phyloP scores from a whole-genome alignment of 1,139 yeast genomes.

The Komagataea norvegica region DNA sequence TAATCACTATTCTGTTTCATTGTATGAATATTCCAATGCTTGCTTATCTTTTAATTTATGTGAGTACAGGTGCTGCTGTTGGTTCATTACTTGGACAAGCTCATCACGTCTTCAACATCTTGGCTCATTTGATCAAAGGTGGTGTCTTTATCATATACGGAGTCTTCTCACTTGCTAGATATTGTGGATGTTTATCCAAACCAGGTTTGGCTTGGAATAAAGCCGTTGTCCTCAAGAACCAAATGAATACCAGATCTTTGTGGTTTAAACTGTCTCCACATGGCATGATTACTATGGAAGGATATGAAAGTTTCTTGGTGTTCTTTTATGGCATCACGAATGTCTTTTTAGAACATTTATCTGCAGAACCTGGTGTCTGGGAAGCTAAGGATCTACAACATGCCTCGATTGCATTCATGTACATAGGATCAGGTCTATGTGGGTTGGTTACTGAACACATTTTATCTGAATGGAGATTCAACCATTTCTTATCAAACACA shows the following conservation, averaged over 20 bases:
- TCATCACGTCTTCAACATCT: slow-evolving; percentile 62
- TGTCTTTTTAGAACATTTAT: slow-evolving; percentile 83
- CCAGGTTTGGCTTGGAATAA: slow-evolving; percentile 93
- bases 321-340: slow-evolving; percentile 86
- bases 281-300: slow-evolving; percentile 76
- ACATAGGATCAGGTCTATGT: slow-evolving; percentile 86
- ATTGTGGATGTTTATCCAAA: slow-evolving; percentile 71
- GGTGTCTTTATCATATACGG: slow-evolving; percentile 82
- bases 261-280: slow-evolving; percentile 40
- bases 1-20: slow-evolving; percentile 41
- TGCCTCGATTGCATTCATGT: slow-evolving; percentile 91
- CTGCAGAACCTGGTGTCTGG: slow-evolving; percentile 75
- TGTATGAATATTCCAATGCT: slow-evolving; percentile 64
- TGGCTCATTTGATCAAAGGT: slow-evolving; percentile 96
- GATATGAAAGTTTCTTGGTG: slow-evolving; percentile 71
- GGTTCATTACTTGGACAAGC: slow-evolving; percentile 68
- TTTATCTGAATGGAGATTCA: slow-evolving; percentile 36
- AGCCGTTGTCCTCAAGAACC: slow-evolving; percentile 37
- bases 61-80: slow-evolving; percentile 74
- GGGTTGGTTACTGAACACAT: slow-evolving; percentile 76
- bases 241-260: slow-evolving; percentile 29
- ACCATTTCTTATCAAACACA: slow-evolving; percentile 29
- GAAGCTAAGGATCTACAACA: slow-evolving; percentile 92
- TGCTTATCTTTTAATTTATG: slow-evolving; percentile 51
- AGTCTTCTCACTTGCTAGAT: slow-evolving; percentile 70